Conservation (phyloP, 805 yeast genomes). For the Starmerella stellata region DNA sequence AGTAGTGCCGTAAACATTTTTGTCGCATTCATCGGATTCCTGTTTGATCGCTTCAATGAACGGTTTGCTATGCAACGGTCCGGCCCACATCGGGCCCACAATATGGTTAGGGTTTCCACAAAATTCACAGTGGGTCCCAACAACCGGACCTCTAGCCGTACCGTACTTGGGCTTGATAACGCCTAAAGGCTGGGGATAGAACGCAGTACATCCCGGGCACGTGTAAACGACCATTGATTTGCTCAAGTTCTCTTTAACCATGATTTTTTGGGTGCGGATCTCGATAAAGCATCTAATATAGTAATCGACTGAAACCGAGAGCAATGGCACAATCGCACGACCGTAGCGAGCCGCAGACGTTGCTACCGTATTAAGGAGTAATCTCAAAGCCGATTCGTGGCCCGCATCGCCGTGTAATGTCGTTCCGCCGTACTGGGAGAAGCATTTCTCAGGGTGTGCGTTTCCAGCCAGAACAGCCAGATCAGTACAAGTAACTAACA, state of each 20-base stretch:
- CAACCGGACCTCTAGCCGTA: conserved; percentile 45
- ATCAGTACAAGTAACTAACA: conserved; percentile 90
- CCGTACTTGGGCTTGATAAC: conserved; percentile 38
- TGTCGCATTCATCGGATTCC: conserved; percentile 34
- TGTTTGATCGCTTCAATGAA: conserved; percentile 49
- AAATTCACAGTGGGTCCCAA: conserved; percentile 42
- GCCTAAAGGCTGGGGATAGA: conserved; percentile 58
- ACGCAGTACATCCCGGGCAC: conserved; percentile 76
- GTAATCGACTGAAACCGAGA: conserved; percentile 77
- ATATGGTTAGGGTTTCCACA: conserved; percentile 58
- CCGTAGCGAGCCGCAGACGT: conserved; percentile 80
- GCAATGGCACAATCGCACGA: conserved; percentile 67
- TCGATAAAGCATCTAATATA: conserved; percentile 73
- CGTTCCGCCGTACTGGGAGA: conserved; percentile 83
- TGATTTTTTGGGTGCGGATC: conserved; percentile 58
- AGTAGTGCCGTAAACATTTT: conserved; percentile 51
- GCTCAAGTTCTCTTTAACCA: conserved; percentile 62
- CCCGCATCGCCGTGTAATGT: conserved; percentile 71
- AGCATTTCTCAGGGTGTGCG: conserved; percentile 93
- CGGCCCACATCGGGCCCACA: conserved; percentile 96
- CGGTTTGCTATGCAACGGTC: conserved; percentile 47
- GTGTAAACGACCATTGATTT: conserved; percentile 61
- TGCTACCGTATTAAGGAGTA: conserved; percentile 60
- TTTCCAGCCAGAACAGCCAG: conserved; percentile 88
- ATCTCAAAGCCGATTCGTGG: conserved; percentile 82